These are phyloP conservation scores for Fusarium concolor DNA, from an alignment of 2,329 filamentous ascomycete species.

Conservation along the genomic window DNA sequence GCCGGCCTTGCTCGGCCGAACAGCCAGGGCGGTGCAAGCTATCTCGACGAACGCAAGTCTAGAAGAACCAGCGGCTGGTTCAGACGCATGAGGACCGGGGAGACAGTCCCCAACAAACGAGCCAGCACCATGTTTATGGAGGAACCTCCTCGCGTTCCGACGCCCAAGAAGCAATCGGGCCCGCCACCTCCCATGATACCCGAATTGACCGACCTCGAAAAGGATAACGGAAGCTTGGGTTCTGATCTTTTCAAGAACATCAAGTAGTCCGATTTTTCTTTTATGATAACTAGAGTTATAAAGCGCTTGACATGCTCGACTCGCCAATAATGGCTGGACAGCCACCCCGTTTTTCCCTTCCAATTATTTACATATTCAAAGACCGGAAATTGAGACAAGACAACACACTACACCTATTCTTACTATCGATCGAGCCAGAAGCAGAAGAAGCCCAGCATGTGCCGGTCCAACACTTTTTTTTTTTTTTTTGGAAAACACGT, in stretches of 20 bases:
- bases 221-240: slow-evolving; percentile 61
- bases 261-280: slow-evolving; percentile 55
- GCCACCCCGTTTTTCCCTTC: slow-evolving; percentile 32
- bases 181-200: slow-evolving; percentile 72
- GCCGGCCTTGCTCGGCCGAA: slow-evolving; percentile 55
- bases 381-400: slow-evolving; percentile 41
- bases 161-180: slow-evolving; percentile 54
- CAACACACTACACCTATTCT: slow-evolving; percentile 25
- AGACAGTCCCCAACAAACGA: slow-evolving; percentile 52
- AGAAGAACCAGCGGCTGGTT: slow-evolving; percentile 71
- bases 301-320: slow-evolving; percentile 4
- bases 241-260: slow-evolving; percentile 70
- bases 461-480: slow-evolving; percentile 29
- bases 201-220: slow-evolving; percentile 65
- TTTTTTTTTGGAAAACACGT: slow-evolving; percentile 19
- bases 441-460: slow-evolving; percentile 41
- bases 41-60: slow-evolving; percentile 64
- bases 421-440: slow-evolving; percentile 44
- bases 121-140: slow-evolving; percentile 57
- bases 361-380: slow-evolving; percentile 42
- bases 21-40: slow-evolving; percentile 63
- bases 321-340: slow-evolving; percentile 22
- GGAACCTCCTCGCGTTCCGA: slow-evolving; percentile 46
- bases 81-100: slow-evolving; percentile 60
- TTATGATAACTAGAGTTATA: slow-evolving; percentile 14